A percentile compares a stretch with the other conserved stretches of the same genome.
phyloP scores from a whole-genome alignment of 1,284 basidiomycete genomes.

The Xerocomus nothofagi region DNA sequence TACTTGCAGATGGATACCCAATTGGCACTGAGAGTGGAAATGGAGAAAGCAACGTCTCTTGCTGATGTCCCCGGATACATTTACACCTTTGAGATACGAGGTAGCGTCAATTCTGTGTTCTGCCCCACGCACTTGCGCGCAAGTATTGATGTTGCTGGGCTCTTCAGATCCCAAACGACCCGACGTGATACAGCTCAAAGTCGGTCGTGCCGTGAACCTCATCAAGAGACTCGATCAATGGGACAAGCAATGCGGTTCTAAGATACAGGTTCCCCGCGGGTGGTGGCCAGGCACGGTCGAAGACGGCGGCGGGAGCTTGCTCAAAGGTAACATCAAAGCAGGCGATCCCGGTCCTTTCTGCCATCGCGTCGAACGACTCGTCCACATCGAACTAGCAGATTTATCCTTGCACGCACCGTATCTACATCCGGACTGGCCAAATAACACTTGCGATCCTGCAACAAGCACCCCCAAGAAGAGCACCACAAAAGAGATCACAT shows the following conservation, averaged over 20 bases:
- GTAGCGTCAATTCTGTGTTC: slow-evolving; percentile 36
- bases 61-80: slow-evolving; percentile 72
- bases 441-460: slow-evolving; percentile 12
- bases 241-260: slow-evolving; percentile 64
- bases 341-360: slow-evolving; percentile 52
- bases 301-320: slow-evolving; percentile 32
- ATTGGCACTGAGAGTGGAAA: slow-evolving; percentile 61
- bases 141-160: not conserved
- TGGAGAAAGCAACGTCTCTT: slow-evolving; percentile 62
- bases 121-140: not conserved
- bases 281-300: slow-evolving; percentile 49
- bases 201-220: slow-evolving; percentile 51
- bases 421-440: slow-evolving; percentile 49
- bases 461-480: slow-evolving; percentile 12
- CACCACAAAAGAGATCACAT: slow-evolving; percentile 19
- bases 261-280: slow-evolving; percentile 49
- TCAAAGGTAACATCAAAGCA: slow-evolving; percentile 49
- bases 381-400: slow-evolving; percentile 76
- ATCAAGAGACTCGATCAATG: slow-evolving; percentile 64
- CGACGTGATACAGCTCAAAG: slow-evolving; percentile 46
- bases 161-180: slow-evolving; percentile 31
- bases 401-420: slow-evolving; percentile 59
- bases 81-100: slow-evolving; percentile 74
- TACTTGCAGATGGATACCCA: slow-evolving; percentile 66
- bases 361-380: slow-evolving; percentile 59